Evolutionary conservation across 345 rosid species (phyloP), one percentile per base, ranked within the genome.

Genomic region (Orychophragmus violaceus): DNA sequence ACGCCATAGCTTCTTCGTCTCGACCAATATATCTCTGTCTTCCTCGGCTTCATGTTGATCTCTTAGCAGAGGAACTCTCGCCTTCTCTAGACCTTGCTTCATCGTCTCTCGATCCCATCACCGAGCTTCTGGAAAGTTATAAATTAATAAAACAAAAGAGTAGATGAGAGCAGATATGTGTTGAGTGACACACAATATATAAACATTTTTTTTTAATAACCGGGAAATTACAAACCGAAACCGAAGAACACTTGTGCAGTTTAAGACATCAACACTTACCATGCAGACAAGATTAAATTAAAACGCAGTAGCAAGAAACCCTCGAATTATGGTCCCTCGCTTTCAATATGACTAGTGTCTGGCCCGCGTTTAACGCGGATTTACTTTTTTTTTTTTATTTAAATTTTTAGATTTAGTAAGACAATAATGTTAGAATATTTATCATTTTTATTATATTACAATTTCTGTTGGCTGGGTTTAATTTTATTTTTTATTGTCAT

Each of bases 1-100:
- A 35, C 62, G 51, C 86, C 91, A 86, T 79, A 83, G 74, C 69
- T 77, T 83, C 74, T 74, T 63, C 0, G 80, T 63, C 59, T 86
- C 97, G 3, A 52, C 27, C 84, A 85, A 71, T 13, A 71, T 54
- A 9, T 46, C 22, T 22, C 30, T 16, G 2, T 13, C 53, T n/a
- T n/a, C 24, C 37, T 29, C 30, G 5, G 14, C 6, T 19, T 21
- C 41, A 19, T 41, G 22, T 42, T 41, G 44, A 19, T 55, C 11
- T 30, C 5, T 66, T 55, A 66, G 10, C 5, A 55, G 24, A 42
- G 71, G 62, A 55, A 42, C 12, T 22, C 1, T 32, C 6, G 14
- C 49, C 13, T 23, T 25, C 30, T n/a, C 32, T 29, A 29, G 5
- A 42, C 6, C 24, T 41, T 42, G 54, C 23, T 41, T 41, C 53